Percentiles rank a stretch among this genome's conserved stretches.
These are phyloP conservation scores for Cairneyella variabilis DNA, from an alignment of 495 filamentous ascomycete genomes.

Conservation along the genomic window DNA sequence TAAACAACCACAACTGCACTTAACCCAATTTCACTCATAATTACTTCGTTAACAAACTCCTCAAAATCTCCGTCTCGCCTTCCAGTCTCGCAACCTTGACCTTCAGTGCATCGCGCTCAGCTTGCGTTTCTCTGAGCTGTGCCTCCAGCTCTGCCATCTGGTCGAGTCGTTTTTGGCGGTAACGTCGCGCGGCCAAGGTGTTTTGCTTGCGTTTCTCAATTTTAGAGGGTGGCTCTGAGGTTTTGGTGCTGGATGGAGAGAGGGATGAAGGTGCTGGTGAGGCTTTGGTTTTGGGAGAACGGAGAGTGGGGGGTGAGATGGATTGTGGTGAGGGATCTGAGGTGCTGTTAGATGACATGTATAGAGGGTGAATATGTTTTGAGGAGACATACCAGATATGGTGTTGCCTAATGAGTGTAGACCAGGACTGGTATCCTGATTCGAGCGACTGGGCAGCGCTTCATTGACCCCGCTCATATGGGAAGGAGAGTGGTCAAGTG, in stretches of 20 bases:
- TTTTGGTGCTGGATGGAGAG: background rate
- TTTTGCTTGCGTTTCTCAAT: slow-evolving; percentile 59
- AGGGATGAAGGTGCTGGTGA: background rate
- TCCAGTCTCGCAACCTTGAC: slow-evolving; percentile 59
- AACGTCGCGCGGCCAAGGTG: slow-evolving; percentile 66
- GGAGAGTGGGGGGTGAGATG: background rate
- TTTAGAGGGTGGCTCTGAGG: background rate
- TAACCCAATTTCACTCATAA: no score
- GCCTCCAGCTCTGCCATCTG: slow-evolving; percentile 60
- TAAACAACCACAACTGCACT: no score
- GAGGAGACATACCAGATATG: background rate
- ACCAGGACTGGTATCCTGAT: background rate
- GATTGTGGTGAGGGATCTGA: background rate
- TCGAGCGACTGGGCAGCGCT: background rate
- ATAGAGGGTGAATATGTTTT: background rate
- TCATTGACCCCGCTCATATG: no score
- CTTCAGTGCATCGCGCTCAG: slow-evolving; percentile 63
- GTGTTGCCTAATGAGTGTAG: background rate
- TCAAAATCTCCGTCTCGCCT: slow-evolving; percentile 46
- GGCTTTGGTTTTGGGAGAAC: background rate
- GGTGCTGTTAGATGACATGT: background rate
- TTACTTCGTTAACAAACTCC: slow-evolving; percentile 3
- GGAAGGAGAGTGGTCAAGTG: no score
- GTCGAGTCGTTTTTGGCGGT: slow-evolving; percentile 66
- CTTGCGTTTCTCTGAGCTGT: slow-evolving; percentile 53